Conservation (phyloP, 257 asterid species). For the Salvia miltiorrhiza region DNA sequence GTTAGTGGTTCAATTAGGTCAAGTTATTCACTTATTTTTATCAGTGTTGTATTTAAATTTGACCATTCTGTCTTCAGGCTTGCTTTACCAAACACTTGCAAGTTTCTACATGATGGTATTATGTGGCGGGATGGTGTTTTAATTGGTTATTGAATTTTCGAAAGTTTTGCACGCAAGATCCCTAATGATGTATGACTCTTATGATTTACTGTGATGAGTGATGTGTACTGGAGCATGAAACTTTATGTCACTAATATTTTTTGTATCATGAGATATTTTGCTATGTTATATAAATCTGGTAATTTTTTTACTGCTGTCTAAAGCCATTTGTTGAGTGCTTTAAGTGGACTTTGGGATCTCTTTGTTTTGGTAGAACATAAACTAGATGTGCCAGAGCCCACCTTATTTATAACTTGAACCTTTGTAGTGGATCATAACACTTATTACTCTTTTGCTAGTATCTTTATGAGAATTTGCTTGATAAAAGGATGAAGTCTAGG, state of each 20-base stretch:
- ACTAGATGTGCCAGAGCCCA: neutral
- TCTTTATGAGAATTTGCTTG: neutral
- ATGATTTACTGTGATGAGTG: neutral
- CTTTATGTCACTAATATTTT: neutral
- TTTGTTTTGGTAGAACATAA: neutral
- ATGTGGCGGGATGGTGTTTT: neutral
- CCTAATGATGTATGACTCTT: neutral
- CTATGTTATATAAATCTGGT: neutral
- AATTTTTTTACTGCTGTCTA: neutral
- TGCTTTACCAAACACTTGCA: neutral
- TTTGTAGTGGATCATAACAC: neutral
- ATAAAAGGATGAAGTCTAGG: neutral
- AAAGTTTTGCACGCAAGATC: neutral
- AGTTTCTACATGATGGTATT: neutral
- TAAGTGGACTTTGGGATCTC: neutral
- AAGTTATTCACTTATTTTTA: neutral
- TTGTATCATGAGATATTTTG: neutral
- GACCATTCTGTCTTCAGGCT: neutral
- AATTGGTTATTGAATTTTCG: neutral
- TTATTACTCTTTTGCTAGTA: neutral
- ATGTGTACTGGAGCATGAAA: neutral
- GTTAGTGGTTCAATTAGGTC: conserved; percentile 33
- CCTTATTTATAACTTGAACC: neutral
- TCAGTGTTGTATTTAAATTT: neutral
- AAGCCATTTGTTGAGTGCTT: neutral